A percentile compares a stretch with the other conserved stretches of the same genome.
Conservation (phyloP, 768 basidiomycete genomes). For the Sporobolomyces phaffii region DNA sequence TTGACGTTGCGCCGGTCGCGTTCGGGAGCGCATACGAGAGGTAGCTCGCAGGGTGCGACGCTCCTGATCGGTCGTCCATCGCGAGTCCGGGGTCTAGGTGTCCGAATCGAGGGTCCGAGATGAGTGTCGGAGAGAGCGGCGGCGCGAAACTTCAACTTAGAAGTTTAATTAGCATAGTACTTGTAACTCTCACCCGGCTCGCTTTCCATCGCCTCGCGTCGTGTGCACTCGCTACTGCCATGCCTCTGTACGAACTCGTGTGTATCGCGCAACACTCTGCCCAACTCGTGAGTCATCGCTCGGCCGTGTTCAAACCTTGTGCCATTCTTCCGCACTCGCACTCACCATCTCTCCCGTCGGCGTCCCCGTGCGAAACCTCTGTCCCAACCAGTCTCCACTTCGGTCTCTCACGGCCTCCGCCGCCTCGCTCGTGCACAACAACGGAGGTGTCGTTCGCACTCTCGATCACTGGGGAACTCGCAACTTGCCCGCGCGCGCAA, state of each 20-base stretch:
- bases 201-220: too few species aligned
- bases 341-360: background rate
- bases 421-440: conserved; percentile 64
- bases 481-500: conserved; percentile 67
- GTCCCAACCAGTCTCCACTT: conserved; percentile 61
- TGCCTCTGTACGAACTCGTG: conserved; percentile 84
- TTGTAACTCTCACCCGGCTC: too few species aligned
- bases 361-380: background rate
- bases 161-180: too few species aligned
- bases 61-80: background rate
- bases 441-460: conserved; percentile 74
- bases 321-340: background rate
- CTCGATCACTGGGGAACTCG: conserved; percentile 69
- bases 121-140: background rate
- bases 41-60: background rate
- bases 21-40: too few species aligned
- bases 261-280: conserved; percentile 59
- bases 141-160: too few species aligned
- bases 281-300: conserved; percentile 43
- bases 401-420: conserved; percentile 66
- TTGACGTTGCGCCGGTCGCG: background rate
- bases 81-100: background rate
- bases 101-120: background rate
- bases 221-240: conserved; percentile 44
- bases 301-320: background rate